Conservation (phyloP, 1,284 basidiomycete species). For the Mycosarcoma maydis region DNA sequence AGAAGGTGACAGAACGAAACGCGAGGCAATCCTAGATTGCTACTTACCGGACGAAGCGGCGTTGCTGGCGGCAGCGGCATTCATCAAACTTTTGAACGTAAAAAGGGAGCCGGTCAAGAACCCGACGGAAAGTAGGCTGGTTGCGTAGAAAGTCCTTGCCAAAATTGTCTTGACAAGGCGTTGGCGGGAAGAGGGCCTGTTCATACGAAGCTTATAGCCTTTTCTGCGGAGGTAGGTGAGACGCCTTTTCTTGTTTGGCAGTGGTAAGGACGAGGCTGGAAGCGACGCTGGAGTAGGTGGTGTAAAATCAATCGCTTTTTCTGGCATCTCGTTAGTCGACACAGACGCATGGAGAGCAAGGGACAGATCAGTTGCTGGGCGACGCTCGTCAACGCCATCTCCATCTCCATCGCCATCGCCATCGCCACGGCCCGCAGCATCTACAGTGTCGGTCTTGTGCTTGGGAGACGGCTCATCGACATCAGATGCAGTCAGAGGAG, state of each 20-base stretch:
- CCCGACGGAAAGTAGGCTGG: constrained; percentile 29
- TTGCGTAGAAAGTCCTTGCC: constrained; percentile 11
- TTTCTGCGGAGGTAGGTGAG: not conserved
- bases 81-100: constrained; percentile 44
- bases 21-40: not conserved
- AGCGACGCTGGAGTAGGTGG: no score
- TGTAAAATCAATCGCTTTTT: no score
- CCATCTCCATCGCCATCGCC: not conserved
- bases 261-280: no score
- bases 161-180: constrained; percentile 3
- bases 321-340: no score
- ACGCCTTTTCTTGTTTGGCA: constrained; percentile 21
- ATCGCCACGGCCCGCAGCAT: no score
- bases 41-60: constrained; percentile 13
- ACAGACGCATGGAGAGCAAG: no score
- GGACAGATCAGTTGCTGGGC: not conserved
- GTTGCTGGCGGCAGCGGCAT: constrained; percentile 31
- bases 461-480: not conserved
- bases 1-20: not conserved
- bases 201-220: not conserved
- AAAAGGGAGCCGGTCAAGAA: constrained; percentile 35
- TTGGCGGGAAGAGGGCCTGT: not conserved
- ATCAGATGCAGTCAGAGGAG: not conserved
- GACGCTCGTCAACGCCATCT: not conserved
- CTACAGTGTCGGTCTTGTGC: constrained; percentile 9